Conservation (phyloP, 495 filamentous ascomycete genomes). For the Aspergillus ellipticus region DNA sequence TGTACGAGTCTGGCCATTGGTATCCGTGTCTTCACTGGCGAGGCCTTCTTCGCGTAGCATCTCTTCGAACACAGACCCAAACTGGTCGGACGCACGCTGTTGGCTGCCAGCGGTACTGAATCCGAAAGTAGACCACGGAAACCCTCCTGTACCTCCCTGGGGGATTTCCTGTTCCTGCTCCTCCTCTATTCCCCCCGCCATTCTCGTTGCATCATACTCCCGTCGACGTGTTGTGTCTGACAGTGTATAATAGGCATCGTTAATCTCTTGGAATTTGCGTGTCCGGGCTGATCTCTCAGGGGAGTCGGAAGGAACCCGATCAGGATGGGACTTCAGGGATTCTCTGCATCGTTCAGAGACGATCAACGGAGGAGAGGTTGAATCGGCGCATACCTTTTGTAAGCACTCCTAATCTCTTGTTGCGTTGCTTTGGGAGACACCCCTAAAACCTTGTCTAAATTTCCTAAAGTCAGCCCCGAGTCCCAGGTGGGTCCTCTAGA, state of each 20-base stretch:
- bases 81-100: constrained; percentile 67
- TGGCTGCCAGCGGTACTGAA: constrained; percentile 46
- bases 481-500: background rate
- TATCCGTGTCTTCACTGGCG: constrained; percentile 51
- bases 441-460: constrained; percentile 62
- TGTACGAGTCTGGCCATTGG: constrained; percentile 21
- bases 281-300: constrained; percentile 81
- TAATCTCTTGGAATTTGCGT: constrained; percentile 89
- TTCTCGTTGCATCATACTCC: constrained; percentile 80
- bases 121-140: constrained; percentile 62
- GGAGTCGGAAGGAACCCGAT: constrained; percentile 80
- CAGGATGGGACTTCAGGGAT: constrained; percentile 90
- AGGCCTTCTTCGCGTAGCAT: constrained; percentile 95
- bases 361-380: background rate
- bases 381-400: constrained; percentile 70
- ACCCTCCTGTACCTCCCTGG: constrained; percentile 41
- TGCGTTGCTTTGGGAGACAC: constrained; percentile 68
- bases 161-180: constrained; percentile 60
- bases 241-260: constrained; percentile 97
- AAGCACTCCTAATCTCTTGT: constrained; percentile 88
- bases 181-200: constrained; percentile 49
- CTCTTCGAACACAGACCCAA: constrained; percentile 91
- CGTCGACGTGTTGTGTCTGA: constrained; percentile 74
- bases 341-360: constrained; percentile 51
- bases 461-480: background rate